phyloP scores from a whole-genome alignment of 2,329 filamentous ascomycete genomes.

The Fusarium virguliforme region DNA sequence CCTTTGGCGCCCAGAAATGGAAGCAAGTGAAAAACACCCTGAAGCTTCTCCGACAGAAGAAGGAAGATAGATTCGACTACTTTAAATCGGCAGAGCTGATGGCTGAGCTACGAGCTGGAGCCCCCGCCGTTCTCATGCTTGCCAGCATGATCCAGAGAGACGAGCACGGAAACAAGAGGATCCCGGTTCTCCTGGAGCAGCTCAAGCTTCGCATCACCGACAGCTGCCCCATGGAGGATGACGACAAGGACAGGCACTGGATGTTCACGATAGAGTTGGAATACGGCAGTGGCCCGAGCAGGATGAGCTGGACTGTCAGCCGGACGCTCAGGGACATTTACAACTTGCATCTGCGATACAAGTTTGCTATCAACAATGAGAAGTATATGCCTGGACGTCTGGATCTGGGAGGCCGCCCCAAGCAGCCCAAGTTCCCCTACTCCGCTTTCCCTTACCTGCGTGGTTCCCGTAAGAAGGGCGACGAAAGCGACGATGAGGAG shows the following conservation, averaged over 20 bases:
- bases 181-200: conserved; percentile 95
- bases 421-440: conserved; percentile 90
- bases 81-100: conserved; percentile 97
- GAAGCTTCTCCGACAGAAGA: conserved; percentile 84
- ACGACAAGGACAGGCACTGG: conserved; percentile 79
- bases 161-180: conserved; percentile 94
- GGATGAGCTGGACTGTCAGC: conserved; percentile 97
- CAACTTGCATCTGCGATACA: conserved; percentile 95
- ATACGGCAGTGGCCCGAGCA: conserved; percentile 93
- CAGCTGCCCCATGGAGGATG: conserved; percentile 78
- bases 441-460: conserved; percentile 92
- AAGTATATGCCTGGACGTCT: conserved; percentile 81
- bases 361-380: conserved; percentile 86
- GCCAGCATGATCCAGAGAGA: conserved; percentile 99
- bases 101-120: conserved; percentile 92
- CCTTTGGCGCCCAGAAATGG: conserved; percentile 88
- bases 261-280: conserved; percentile 94
- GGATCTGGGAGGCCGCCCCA: conserved; percentile 78
- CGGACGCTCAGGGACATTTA: conserved; percentile 91
- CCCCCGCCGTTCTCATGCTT: conserved; percentile 92
- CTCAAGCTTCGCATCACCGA: conserved; percentile 90
- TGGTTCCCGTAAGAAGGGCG: conserved; percentile 83
- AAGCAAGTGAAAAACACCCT: conserved; percentile 92
- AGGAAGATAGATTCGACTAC: conserved; percentile 91
- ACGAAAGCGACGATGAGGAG: conserved; percentile 84